Conservation (phyloP, 768 basidiomycete species). For the Russula abietina region DNA sequence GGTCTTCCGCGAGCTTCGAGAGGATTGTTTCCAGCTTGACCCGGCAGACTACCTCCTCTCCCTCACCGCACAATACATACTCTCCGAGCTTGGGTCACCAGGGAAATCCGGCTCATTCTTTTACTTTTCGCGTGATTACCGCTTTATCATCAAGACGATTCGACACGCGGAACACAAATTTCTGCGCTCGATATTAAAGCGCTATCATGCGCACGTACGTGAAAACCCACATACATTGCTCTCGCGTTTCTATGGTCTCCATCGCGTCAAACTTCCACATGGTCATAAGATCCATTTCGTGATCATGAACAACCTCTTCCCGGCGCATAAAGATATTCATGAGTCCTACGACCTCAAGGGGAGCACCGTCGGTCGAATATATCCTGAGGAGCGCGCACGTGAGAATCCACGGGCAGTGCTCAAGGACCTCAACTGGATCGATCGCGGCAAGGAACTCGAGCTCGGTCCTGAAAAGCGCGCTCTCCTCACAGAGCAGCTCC, state of each 20-base stretch:
- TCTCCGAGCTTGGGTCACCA: conserved; percentile 95
- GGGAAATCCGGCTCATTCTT: conserved; percentile 99
- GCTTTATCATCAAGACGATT: conserved; percentile 99
- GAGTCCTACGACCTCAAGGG: conserved; percentile 98
- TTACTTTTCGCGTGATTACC: conserved; percentile 97
- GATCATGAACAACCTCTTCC: conserved; percentile 99
- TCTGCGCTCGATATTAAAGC: conserved; percentile 72
- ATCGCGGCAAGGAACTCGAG: conserved; percentile 67
- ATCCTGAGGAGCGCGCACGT: conserved; percentile 72
- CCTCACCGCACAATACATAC: conserved; percentile 94
- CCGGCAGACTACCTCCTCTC: conserved; percentile 97
- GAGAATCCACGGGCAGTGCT: conserved; percentile 83
- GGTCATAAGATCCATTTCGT: conserved; percentile 98
- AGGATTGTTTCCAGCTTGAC: conserved; percentile 91
- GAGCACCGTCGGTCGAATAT: conserved; percentile 82
- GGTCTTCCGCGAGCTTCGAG: conserved; percentile 93
- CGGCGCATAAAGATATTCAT: conserved; percentile 93
- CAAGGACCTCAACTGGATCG: conserved; percentile 97
- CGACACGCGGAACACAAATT: conserved; percentile 93
- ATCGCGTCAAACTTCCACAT: conserved; percentile 91
- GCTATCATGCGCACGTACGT: conserved; percentile 82
- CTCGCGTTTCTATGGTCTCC: conserved; percentile 93
- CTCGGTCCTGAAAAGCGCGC: conserved; percentile 96
- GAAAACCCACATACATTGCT: conserved; percentile 90
- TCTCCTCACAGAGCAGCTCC: conserved; percentile 82